Base-by-base conservation (phyloP, 768 basidiomycete species). In the Saitozyma podzolica region DNA sequence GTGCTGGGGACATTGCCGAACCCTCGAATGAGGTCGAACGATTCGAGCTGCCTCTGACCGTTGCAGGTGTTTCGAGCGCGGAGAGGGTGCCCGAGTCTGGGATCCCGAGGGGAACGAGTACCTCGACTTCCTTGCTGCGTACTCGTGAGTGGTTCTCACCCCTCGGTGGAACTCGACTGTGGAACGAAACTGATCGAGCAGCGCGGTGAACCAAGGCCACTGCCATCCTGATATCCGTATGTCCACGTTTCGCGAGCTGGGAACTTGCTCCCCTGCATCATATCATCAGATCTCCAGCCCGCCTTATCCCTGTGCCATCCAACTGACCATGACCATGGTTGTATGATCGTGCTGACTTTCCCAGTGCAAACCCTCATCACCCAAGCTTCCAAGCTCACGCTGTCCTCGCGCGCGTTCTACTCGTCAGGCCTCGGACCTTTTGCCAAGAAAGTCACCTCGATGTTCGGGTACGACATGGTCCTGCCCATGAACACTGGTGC, bases 401-500 rank as follows among this genome's bases (percentile, higher is more conserved):
- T 99, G 53, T 92, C 92, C 6, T 96, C 94, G 50, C 85, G 96
- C 63, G 96, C 96, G 0, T 98, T 99, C 83, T 92, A 97, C 83
- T 96, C 95, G 72, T 88, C 88, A 52, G 84, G 88, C 66, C 91
- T 99, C 68, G 93, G 92, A 0, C 84, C 83, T n/a, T 99, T 93
- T 78, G 92, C 93, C 0, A 84, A 90, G 81, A 85, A 86, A 78
- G 83, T 97, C 62, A 91, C 89, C 1, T 82, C 86, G 62, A 85
- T 90, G 81, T 92, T 95, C 74, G 88, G 88, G 11, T 97, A 90
- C 79, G 94, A 95, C 65, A 93, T 92, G 87, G 92, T 96, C 1
- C 83, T 98, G 9, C 94, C 95, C 20, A 96, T 98, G 93, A 99
- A 99, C 84, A 98, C 95, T 0, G 95, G 95, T 51, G 93, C 93